Percentiles rank a stretch among this genome's conserved stretches.
phyloP scores from a whole-genome alignment of 805 yeast genomes.

The Kuraishia hungarica region DNA sequence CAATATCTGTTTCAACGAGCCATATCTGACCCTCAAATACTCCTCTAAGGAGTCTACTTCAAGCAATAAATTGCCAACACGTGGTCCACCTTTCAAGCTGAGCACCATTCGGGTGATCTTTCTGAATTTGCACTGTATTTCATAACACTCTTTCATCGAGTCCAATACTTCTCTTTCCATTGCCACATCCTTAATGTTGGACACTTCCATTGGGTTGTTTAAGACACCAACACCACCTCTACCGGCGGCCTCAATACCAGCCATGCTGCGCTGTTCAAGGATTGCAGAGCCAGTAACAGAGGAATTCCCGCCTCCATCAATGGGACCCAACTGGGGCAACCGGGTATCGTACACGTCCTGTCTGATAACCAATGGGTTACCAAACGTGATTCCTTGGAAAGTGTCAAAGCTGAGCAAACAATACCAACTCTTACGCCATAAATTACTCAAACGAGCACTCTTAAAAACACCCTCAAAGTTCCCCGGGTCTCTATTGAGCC shows the following conservation, averaged over 20 bases:
- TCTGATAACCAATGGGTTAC: constrained; percentile 33
- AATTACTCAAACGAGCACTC: constrained; percentile 24
- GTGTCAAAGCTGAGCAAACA: constrained; percentile 36
- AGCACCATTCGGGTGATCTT: constrained; percentile 29
- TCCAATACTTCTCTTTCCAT: constrained; percentile 33
- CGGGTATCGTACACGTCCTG: constrained; percentile 40
- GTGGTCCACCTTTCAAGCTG: constrained; percentile 29
- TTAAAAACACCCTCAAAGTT: constrained; percentile 23
- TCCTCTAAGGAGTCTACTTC: constrained; percentile 28
- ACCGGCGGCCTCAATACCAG: no score
- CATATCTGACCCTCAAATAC: constrained; percentile 22
- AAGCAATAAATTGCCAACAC: constrained; percentile 26
- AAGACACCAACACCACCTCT: not conserved
- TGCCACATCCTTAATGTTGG: constrained; percentile 26
- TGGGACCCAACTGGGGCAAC: constrained; percentile 29
- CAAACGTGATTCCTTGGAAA: constrained; percentile 35
- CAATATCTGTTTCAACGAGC: constrained; percentile 18
- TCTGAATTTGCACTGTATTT: constrained; percentile 21
- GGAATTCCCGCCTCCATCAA: constrained; percentile 6
- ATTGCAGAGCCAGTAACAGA: no score
- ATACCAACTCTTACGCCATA: constrained; percentile 56
- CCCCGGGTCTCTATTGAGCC: constrained; percentile 61
- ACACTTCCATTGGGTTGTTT: constrained; percentile 14
- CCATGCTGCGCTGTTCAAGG: no score
- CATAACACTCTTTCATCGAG: constrained; percentile 20